Percentiles rank a stretch among this genome's conserved stretches.
These are phyloP conservation scores for Amanita inopinata DNA, from an alignment of 768 basidiomycete genomes.

Conservation along the genomic window DNA sequence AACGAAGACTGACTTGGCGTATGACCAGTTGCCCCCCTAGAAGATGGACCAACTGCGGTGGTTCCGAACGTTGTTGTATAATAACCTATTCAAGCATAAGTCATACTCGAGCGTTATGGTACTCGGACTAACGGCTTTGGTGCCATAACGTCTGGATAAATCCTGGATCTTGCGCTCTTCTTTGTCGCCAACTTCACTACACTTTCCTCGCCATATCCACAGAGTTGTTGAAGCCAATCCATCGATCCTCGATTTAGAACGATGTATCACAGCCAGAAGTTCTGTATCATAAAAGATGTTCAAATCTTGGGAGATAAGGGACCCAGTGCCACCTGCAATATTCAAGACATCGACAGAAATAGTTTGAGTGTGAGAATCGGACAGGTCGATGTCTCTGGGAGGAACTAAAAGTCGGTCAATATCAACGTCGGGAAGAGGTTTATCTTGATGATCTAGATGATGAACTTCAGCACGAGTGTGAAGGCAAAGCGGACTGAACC, in stretches of 20 bases:
- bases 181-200: conserved; percentile 38
- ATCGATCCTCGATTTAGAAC: conserved; percentile 52
- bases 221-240: conserved; percentile 61
- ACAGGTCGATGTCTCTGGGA: conserved; percentile 12
- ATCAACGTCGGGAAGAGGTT: conserved; percentile 37
- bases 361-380: conserved; percentile 31
- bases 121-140: conserved; percentile 53
- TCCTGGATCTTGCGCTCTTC: conserved; percentile 64
- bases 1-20: conserved; percentile 47
- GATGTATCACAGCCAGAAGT: conserved; percentile 56
- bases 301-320: conserved; percentile 31
- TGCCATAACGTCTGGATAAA: conserved; percentile 65
- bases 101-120: no score
- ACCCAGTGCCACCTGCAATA: conserved; percentile 42
- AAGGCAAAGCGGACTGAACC: background rate
- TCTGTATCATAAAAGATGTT: conserved; percentile 70
- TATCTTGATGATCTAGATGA: conserved; percentile 22
- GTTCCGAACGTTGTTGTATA: conserved; percentile 56
- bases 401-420: conserved; percentile 34
- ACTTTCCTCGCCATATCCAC: conserved; percentile 70
- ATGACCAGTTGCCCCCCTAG: conserved; percentile 67
- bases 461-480: background rate
- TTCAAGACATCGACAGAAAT: conserved; percentile 70
- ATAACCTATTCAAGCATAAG: conserved; percentile 21
- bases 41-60: conserved; percentile 46